Evolutionary conservation across 2,329 filamentous ascomycete species (phyloP), one percentile per base, ranked within the genome.

Genomic region (Myriosclerotinia scirpicola): DNA sequence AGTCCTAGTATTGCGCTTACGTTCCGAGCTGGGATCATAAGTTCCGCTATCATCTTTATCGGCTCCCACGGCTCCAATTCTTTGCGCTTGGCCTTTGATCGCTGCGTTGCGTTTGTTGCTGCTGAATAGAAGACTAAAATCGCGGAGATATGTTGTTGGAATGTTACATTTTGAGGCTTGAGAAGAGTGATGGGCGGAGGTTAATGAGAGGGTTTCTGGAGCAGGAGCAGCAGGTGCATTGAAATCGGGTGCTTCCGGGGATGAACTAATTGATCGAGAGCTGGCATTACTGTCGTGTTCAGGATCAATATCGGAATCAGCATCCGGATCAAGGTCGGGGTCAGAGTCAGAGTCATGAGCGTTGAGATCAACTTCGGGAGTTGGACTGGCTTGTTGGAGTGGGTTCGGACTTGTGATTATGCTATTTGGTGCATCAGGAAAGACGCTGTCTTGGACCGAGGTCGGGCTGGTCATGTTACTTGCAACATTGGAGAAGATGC

Each of bases 11-110:
- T 58, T 48, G 8, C 48, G 9, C 48, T 60, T 63, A 12, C 61
- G 36, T 53, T 66, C 60, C 8, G 63, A 20, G 14, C 67, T 71
- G 5, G 73, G 73, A 60, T 75, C 69, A 56, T 75, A 76, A 5
- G 68, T 73, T 5, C 74, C 74, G 54, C 71, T 74, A 26, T 72
- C 65, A 64, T 76, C 74, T 36, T 69, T 58, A 56, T 76, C 74
- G n/a, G 71, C 59, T 12, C 63, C 73, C 4, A 66, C 70, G 12
- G 68, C 62, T 11, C 69, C 62, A 2, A 50, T 62, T 56, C 71
- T 69, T 8, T 66, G 56, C n/a, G 66, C 63, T 20, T 54, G 53
- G 1, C 56, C 63, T 20, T 65, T 69, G 0, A 68, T 62, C 22
- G 72, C 69, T 26, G 69, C 69, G 26, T 66, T 67, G 2, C 67